Evolutionary conservation across 139 green algal genomes (phyloP).

Genomic region (Diplosphaera chodatii): DNA sequence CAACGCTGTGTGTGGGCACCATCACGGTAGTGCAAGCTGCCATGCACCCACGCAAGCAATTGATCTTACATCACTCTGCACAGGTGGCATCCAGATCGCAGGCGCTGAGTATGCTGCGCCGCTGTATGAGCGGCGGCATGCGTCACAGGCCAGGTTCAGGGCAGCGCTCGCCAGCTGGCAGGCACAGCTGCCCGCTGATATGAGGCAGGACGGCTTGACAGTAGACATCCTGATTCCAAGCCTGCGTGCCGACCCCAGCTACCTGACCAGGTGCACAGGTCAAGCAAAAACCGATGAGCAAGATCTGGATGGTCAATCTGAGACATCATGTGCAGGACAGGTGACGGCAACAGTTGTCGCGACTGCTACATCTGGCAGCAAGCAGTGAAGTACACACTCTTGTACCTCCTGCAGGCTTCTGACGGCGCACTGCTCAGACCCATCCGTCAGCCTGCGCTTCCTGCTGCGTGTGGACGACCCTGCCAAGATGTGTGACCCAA

Average conservation of each 20-base stretch:
- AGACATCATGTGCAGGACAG: no score
- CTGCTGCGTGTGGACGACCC: conserved; percentile 4
- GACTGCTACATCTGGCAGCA: no score
- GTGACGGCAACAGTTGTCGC: no score
- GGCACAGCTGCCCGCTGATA: background rate
- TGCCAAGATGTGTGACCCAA: background rate
- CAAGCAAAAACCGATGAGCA: no score
- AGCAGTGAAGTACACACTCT: no score
- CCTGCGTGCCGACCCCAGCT: background rate
- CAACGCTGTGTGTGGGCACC: no score
- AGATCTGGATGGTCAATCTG: no score
- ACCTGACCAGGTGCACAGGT: conserved; percentile 10
- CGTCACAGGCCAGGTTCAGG: background rate
- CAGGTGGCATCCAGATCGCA: no score
- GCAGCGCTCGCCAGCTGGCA: background rate
- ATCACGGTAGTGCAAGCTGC: no score
- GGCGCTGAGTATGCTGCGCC: no score
- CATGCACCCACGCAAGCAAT: no score
- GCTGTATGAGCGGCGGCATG: background rate
- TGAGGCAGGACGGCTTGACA: background rate
- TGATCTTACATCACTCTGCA: no score
- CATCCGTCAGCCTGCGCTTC: background rate
- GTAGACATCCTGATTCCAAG: conserved; percentile 33
- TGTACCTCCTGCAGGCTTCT: conserved; percentile 1
- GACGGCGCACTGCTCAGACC: background rate